These are phyloP conservation scores for Eucalyptus erythrocorys DNA, from an alignment of 345 rosid species.

Conservation along the genomic window DNA sequence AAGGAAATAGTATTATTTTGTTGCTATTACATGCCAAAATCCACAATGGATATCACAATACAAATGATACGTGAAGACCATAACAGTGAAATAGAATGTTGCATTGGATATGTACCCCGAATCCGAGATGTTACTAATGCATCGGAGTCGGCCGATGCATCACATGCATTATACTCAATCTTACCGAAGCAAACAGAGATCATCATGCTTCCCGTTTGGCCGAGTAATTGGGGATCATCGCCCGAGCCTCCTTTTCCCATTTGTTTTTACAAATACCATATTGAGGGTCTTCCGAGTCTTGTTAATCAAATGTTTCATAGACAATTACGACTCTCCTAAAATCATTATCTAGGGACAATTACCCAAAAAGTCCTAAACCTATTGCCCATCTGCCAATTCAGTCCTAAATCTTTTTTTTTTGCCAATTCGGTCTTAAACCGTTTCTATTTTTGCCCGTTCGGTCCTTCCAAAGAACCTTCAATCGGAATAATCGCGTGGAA, in stretches of 20 bases:
- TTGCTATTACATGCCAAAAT: neutral
- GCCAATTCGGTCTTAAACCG: too few species aligned
- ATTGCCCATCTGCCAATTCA: too few species aligned
- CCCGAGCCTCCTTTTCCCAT: neutral
- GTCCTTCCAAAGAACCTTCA: too few species aligned
- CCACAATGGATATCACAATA: neutral
- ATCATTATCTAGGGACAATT: neutral
- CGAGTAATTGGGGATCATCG: neutral
- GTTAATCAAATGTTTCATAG: neutral
- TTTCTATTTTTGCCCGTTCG: too few species aligned
- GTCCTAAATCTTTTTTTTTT: too few species aligned
- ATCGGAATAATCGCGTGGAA: too few species aligned
- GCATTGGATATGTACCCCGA: neutral
- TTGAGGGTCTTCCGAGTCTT: neutral
- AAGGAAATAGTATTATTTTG: neutral
- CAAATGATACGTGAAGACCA: neutral
- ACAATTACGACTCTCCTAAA: neutral
- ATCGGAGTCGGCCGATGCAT: neutral
- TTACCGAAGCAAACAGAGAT: neutral
- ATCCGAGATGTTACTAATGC: neutral
- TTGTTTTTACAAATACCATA: neutral
- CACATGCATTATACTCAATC: neutral
- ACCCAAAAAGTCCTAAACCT: too few species aligned
- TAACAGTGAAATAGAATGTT: neutral
- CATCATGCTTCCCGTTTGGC: neutral